These are phyloP conservation scores for Wickerhamomyces canadensis DNA, from an alignment of 805 yeast genomes.

Conservation along the genomic window DNA sequence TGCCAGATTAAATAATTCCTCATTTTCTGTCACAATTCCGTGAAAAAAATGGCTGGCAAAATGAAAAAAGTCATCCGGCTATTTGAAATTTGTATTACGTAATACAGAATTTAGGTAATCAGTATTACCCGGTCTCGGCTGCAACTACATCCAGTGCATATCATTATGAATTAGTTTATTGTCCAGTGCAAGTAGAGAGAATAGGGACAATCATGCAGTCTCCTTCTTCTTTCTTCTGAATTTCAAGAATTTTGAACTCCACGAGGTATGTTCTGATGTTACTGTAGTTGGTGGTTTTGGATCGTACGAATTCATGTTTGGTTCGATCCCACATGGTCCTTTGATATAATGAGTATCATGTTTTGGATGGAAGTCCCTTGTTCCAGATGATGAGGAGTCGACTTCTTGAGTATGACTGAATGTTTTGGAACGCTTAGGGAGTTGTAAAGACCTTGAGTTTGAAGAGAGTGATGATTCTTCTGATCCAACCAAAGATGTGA, in stretches of 20 bases:
- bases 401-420: not conserved
- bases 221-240: constrained; percentile 7
- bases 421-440: not conserved
- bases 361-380: constrained; percentile 2
- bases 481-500: not conserved
- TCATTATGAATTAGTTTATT: too few species aligned
- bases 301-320: constrained; percentile 7
- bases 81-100: too few species aligned
- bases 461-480: not conserved
- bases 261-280: constrained; percentile 1
- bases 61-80: too few species aligned
- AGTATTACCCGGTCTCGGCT: too few species aligned
- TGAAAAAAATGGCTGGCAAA: not conserved
- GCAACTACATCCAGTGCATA: too few species aligned
- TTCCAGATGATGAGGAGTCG: too few species aligned
- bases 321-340: constrained; percentile 17
- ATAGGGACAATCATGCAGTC: too few species aligned
- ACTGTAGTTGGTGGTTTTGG: constrained; percentile 12
- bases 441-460: not conserved
- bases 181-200: too few species aligned
- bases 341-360: constrained; percentile 3
- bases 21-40: not conserved
- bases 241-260: constrained; percentile 9
- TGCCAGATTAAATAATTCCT: too few species aligned
- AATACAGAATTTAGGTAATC: too few species aligned